These are phyloP conservation scores for Penicillium sp. DNA, from an alignment of 2,329 filamentous ascomycete species.

Conservation along the genomic window DNA sequence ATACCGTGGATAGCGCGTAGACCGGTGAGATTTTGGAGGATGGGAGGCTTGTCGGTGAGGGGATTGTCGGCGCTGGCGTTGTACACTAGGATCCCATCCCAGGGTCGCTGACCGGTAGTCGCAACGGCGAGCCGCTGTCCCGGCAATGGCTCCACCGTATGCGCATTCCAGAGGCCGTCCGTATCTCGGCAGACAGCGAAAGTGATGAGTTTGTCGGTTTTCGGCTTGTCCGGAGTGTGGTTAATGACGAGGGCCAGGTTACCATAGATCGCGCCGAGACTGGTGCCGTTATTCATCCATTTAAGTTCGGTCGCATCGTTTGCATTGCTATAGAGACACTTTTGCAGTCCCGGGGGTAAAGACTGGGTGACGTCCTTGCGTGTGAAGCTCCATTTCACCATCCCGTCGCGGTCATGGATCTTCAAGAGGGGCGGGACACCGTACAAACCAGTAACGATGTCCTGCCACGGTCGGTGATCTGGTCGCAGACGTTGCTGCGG, in stretches of 20 bases:
- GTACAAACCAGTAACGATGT: constrained; percentile 21
- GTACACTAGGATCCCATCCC: constrained; percentile 25
- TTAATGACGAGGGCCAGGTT: constrained; percentile 22
- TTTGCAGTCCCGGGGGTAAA: constrained; percentile 12
- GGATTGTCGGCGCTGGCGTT: constrained; percentile 18
- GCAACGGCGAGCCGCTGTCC: constrained; percentile 20
- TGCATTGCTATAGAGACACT: constrained; percentile 17
- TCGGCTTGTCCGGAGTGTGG: constrained; percentile 20
- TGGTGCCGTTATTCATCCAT: constrained; percentile 22
- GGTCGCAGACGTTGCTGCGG: constrained; percentile 20
- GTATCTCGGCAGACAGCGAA: constrained; percentile 22
- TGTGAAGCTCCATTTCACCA: constrained; percentile 19
- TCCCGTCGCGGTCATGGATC: constrained; percentile 19
- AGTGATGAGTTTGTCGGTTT: constrained; percentile 23
- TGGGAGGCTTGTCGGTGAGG: constrained; percentile 18
- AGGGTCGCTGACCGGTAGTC: constrained; percentile 22
- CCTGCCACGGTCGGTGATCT: constrained; percentile 15
- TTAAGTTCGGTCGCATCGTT: constrained; percentile 27
- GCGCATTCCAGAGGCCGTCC: constrained; percentile 20
- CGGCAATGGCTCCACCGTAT: constrained; percentile 20
- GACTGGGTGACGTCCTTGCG: constrained; percentile 20
- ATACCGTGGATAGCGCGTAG: constrained; percentile 23
- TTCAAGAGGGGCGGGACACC: constrained; percentile 18
- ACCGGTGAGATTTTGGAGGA: constrained; percentile 24
- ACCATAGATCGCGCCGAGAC: constrained; percentile 22